Conservation (phyloP, 306 rosid genomes). For the Castanopsis chinensis region DNA sequence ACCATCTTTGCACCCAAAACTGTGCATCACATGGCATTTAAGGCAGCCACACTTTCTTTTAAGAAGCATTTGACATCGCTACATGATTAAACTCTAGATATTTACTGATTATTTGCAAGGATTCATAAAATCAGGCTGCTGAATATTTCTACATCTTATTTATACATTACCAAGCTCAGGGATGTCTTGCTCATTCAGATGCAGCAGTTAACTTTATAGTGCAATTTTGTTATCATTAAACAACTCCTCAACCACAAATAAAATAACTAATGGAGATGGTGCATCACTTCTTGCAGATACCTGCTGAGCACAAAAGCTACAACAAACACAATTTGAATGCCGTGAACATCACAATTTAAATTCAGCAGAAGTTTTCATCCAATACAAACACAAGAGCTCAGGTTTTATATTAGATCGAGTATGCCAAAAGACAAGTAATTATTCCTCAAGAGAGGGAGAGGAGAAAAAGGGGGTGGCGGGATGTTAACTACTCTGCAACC, state of each 20-base stretch:
- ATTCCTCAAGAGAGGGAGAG: constrained; percentile 18
- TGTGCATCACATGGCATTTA: no score
- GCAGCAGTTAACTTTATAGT: background rate
- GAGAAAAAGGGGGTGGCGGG: constrained; percentile 12
- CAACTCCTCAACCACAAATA: background rate
- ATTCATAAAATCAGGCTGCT: no score
- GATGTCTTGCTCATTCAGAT: no score
- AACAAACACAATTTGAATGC: background rate
- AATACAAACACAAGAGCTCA: no score
- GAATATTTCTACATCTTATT: no score
- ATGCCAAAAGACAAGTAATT: constrained; percentile 16
- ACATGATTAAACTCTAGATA: no score
- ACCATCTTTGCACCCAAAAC: background rate
- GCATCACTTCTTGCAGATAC: background rate
- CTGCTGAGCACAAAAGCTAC: background rate
- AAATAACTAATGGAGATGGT: background rate
- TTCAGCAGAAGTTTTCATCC: background rate
- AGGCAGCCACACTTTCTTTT: no score
- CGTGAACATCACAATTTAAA: background rate
- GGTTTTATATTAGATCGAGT: background rate
- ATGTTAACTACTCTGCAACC: background rate
- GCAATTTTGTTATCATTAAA: background rate
- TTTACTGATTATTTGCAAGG: no score
- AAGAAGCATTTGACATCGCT: no score
- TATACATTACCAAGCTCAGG: no score